Conservation (phyloP, 495 filamentous ascomycete genomes). For the Saxophila tyrrhenica region DNA sequence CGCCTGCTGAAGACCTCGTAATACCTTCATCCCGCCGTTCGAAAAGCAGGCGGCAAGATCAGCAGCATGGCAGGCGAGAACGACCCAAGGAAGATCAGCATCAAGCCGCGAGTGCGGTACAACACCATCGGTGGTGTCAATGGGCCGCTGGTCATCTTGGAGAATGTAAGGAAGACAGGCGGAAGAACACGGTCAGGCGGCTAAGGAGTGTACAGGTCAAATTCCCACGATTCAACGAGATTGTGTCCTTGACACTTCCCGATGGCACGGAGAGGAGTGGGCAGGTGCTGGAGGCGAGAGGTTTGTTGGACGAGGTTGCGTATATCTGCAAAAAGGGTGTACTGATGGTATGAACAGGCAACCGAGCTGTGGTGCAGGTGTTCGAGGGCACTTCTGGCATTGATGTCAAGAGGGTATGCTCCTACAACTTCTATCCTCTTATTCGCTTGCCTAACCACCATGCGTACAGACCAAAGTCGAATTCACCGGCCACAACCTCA, state of each 20-base stretch:
- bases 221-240: slow-evolving; percentile 95
- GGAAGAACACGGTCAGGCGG: neutral
- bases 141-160: slow-evolving; percentile 91
- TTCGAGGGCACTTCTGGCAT: slow-evolving; percentile 96
- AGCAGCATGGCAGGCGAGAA: slow-evolving; percentile 8
- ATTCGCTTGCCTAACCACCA: neutral
- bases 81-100: slow-evolving; percentile 52
- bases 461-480: slow-evolving; percentile 79
- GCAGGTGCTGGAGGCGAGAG: slow-evolving; percentile 94
- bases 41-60: neutral
- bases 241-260: slow-evolving; percentile 87
- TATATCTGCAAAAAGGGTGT: neutral
- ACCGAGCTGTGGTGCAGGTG: slow-evolving; percentile 87
- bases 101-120: slow-evolving; percentile 82
- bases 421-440: neutral
- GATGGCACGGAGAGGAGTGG: slow-evolving; percentile 90
- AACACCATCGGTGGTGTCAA: slow-evolving; percentile 98
- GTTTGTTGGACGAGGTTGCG: slow-evolving; percentile 34
- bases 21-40: too few relatives aligned
- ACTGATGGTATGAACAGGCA: slow-evolving; percentile 43
- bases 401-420: slow-evolving; percentile 86
- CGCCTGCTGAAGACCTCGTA: too few relatives aligned
- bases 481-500: slow-evolving; percentile 91
- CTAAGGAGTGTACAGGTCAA: slow-evolving; percentile 54
- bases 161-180: slow-evolving; percentile 56